Base-by-base conservation (phyloP, 495 filamentous ascomycete species). In the Monascus purpureus region DNA sequence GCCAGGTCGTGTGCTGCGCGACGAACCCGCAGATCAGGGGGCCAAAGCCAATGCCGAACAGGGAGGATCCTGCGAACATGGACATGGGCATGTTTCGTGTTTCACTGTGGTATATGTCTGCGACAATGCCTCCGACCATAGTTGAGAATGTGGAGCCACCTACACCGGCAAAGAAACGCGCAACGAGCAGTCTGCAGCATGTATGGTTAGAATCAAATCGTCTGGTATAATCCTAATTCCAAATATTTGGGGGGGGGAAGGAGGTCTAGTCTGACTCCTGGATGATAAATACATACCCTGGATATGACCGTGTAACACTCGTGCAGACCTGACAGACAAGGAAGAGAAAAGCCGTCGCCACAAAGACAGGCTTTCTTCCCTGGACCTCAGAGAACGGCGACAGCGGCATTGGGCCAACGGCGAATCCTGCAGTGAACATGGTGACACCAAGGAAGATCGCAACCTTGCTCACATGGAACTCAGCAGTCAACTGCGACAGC, bases 111-210 rank as follows among this genome's bases (percentile, higher is more conserved):
- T 85, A 95, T 36, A 94, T 78, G 43, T 96, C 88, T 32, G 76
- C 76, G 19, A 96, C 77, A 5, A 95, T 80, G 0, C 88, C 88
- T 18, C 88, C 88, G 2, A 93, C 83, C 78, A 94, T 88, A 8
- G 84, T 92, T 3, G 73, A 80, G 49, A 93, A 94, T 0, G 87
- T 88, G 1, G 73, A 80, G n/a, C 70, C 73, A 6, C 77, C 80
- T 9, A 76, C 72, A 0, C 88, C 87, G 8, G 71, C 67, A 24
- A 88, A 69, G 40, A 93, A 80, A 6, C 87, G 68, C 1, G 80
- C 77, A 1, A 85, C 52, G 0, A 93, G 46, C 63, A 94, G 77
- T 3, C 83, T 84, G 1, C 71, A 67, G 38, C 78, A 73, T 0
- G 67, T 72, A 2, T 62, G 59, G 1, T 83, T 87, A 2, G 82